phyloP scores from a whole-genome alignment of 805 yeast species.

The Nadsonia fulvescens region DNA sequence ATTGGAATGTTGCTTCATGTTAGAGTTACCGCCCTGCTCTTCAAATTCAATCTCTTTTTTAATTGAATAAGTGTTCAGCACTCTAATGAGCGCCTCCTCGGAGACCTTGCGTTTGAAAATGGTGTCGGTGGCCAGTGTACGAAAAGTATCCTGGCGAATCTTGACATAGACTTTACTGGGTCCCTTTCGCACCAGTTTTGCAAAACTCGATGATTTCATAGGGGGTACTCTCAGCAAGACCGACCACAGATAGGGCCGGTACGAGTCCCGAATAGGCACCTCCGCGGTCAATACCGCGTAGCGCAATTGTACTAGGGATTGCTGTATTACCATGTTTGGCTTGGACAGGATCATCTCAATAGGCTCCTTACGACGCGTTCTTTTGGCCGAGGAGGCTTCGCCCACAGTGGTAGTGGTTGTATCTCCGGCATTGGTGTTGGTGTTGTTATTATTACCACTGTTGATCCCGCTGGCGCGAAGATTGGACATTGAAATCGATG shows the following conservation, averaged over 20 bases:
- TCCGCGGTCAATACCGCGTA: conserved; percentile 35
- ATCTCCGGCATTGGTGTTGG: background rate
- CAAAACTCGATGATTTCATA: conserved; percentile 34
- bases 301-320: conserved; percentile 35
- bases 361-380: conserved; percentile 28
- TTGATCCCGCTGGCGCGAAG: too few relatives aligned
- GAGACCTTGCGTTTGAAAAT: conserved; percentile 44
- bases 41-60: conserved; percentile 3
- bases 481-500: too few relatives aligned
- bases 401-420: background rate
- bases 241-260: conserved; percentile 67
- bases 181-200: conserved; percentile 34
- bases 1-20: conserved; percentile 1
- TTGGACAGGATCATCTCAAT: conserved; percentile 29
- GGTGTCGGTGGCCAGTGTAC: conserved; percentile 65
- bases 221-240: conserved; percentile 50
- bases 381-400: conserved; percentile 1
- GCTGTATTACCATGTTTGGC: conserved; percentile 24
- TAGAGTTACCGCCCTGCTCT: conserved; percentile 5
- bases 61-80: conserved; percentile 56
- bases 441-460: background rate
- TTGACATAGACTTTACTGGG: conserved; percentile 45
- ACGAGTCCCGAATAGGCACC: conserved; percentile 23
- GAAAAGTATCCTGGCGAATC: conserved; percentile 68
- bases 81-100: conserved; percentile 50